Base-by-base conservation (phyloP, 2,329 filamentous ascomycete genomes). In the Trichoderma endophyticum region DNA sequence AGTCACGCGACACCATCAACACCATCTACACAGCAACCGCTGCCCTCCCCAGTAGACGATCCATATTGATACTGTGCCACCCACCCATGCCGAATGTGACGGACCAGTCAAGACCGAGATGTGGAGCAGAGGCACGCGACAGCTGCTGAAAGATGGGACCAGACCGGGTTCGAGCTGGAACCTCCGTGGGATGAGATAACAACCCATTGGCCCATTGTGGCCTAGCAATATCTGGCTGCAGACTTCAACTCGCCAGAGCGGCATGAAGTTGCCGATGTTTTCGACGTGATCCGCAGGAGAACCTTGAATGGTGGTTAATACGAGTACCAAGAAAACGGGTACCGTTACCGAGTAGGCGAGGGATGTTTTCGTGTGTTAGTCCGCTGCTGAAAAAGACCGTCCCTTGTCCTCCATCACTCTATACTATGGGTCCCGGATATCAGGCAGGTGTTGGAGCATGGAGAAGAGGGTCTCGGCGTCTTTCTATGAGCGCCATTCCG, bases 91-190 rank as follows among this genome's bases (percentile, higher is more conserved):
- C 56, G 51, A 14, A 59, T 26, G 18, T 57, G 48, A 61, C 56
- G 66, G 66, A 15, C 34, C 36, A 59, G 34, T 32, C 9, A 34
- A 69, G 56, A 24, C 66, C 57, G 57, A 62, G 39, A 26, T 70
- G 57, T 70, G 57, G 66, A 70, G 66, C 15, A 36, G 56, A 51
- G 57, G 66, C 66, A 70, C 66, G 66, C 66, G 66, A 70, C 66
- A 61, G 66, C 39, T 62, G 56, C 57, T 62, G 28, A 7, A 24
- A 62, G 57, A 70, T 60, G 64, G 51, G 24, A 39, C 54, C 8
- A 14, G 65, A 30, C 9, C 12, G 24, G 43, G 39, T 51, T 57
- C 15, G 32, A 67, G 51, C 30, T 67, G n/a, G 48, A 56, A 56
- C 32, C 43, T 54, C 62, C n/a, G 43, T 43, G 54, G 65, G 24